phyloP scores from a whole-genome alignment of 371 early-diverging fungal genomes.

The Fennellomyces sp. region DNA sequence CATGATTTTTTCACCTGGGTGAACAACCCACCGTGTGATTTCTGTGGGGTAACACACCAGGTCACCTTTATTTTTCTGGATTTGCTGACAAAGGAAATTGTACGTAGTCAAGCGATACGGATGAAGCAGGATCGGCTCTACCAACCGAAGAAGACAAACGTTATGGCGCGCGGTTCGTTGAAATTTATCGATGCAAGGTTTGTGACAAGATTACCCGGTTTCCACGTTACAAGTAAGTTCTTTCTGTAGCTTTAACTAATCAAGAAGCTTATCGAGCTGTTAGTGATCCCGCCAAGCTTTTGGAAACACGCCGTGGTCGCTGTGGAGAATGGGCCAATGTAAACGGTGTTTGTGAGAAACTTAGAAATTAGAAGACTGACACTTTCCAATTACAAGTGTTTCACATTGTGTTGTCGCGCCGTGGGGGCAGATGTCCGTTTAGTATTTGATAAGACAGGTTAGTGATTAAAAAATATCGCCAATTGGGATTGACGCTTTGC shows the following conservation, averaged over 20 bases:
- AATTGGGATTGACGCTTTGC: neutral
- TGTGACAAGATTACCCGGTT: constrained; percentile 61
- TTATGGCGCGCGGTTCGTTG: constrained; percentile 61
- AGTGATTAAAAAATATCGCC: neutral
- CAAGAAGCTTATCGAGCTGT: too few species aligned
- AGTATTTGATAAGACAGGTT: constrained; percentile 58
- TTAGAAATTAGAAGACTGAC: neutral
- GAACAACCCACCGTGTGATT: constrained; percentile 57
- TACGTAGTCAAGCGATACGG: constrained; percentile 32
- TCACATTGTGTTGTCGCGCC: constrained; percentile 65
- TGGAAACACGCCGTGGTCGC: constrained; percentile 66
- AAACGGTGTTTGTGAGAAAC: constrained; percentile 8
- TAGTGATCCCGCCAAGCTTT: constrained; percentile 57
- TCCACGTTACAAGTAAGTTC: constrained; percentile 66
- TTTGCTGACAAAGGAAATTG: neutral
- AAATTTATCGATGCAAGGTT: constrained; percentile 53
- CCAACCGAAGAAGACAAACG: constrained; percentile 55
- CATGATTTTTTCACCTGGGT: constrained; percentile 74
- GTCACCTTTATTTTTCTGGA: too few species aligned
- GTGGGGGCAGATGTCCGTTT: constrained; percentile 70
- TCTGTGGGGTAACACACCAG: constrained; percentile 59
- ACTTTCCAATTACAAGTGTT: constrained; percentile 40
- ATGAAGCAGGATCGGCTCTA: constrained; percentile 22
- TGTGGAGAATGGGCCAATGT: constrained; percentile 86
- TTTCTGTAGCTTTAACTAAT: neutral